Percentiles rank a stretch among this genome's conserved stretches.
Conservation (phyloP, 2,329 filamentous ascomycete genomes). For the Harringtonia lauricola region DNA sequence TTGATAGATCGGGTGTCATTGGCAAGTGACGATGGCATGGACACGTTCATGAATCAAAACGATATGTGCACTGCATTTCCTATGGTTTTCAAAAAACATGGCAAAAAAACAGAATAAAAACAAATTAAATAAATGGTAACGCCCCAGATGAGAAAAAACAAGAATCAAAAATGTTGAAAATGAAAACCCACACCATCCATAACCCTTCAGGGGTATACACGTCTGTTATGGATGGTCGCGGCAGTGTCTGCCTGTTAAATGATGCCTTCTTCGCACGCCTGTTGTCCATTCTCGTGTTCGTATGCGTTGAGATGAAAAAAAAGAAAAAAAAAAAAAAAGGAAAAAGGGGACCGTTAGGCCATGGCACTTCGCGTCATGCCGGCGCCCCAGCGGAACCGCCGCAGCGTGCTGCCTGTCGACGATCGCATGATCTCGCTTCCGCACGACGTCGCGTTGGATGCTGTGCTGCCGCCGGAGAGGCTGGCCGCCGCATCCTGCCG, state of each 20-base stretch:
- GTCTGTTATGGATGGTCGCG: not conserved
- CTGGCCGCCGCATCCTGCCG: conserved; percentile 39
- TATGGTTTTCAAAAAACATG: not conserved
- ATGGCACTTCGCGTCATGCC: conserved; percentile 38
- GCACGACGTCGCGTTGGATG: conserved; percentile 33
- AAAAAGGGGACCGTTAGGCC: conserved; percentile 19
- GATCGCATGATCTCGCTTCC: conserved; percentile 41
- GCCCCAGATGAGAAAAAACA: not conserved
- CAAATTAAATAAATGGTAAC: not conserved
- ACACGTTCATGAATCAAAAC: too few relatives aligned
- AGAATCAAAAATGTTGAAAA: too few relatives aligned
- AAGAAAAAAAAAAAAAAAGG: not conserved
- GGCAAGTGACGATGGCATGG: too few relatives aligned
- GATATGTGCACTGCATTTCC: too few relatives aligned
- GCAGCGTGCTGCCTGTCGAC: conserved; percentile 36
- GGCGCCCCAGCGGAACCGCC: conserved; percentile 41
- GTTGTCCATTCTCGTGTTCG: not conserved
- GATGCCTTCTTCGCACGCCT: not conserved
- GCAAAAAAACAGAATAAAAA: not conserved
- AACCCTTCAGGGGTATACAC: not conserved
- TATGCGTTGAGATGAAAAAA: not conserved
- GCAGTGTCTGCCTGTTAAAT: not conserved
- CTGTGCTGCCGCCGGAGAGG: conserved; percentile 30
- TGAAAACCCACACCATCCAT: too few relatives aligned
- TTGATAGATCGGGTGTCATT: not conserved